Base-by-base conservation (phyloP, 257 asterid species). In the Lantana camara region DNA sequence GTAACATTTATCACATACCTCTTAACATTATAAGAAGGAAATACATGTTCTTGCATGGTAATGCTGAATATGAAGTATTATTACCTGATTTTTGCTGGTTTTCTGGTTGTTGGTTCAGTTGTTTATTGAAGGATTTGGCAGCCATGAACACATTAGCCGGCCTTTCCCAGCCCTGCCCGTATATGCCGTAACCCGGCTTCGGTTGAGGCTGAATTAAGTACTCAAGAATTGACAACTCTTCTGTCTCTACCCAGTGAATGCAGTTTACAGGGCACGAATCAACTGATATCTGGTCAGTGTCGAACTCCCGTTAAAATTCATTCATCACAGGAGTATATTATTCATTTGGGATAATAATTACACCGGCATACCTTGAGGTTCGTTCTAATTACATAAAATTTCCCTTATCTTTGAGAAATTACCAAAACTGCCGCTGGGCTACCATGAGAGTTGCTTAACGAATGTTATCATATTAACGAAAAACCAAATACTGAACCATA, bases 141-240 rank as follows among this genome's bases (percentile, higher is more conserved):
- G 93, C 93, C 70, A 61, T 34, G 74, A 82, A 85, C 45, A 82
- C 89, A 30, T 82, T 78, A 59, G 71, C 60, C 13, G 93, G 89
- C 32, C 82, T 74, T 62, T 85, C 89, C 93, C 93, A 85, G 34
- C 93, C 89, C 62, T 85, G 93, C 16, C 87, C 93, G 5, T 60
- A 85, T 42, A 82, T 70, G 9, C 93, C 93, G 64, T 80, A 71
- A 54, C 89, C 89, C 24, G 56, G 57, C 67, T 79, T 84, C 0
- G 75, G 81, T 32, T 56, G 86, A 57, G 91, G 91, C 66, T 42
- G 79, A 67, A 51, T 79, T 14, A 82, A 69, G 65, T 77, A 54
- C 77, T 85, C 88, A 1, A 82, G 81, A 51, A 65, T 83, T 30
- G 57, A 70, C 52, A 85, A 46, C n/a, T 82, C 82, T 42, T 82